phyloP scores from a whole-genome alignment of 768 basidiomycete species.

The Arthromyces matolae region DNA sequence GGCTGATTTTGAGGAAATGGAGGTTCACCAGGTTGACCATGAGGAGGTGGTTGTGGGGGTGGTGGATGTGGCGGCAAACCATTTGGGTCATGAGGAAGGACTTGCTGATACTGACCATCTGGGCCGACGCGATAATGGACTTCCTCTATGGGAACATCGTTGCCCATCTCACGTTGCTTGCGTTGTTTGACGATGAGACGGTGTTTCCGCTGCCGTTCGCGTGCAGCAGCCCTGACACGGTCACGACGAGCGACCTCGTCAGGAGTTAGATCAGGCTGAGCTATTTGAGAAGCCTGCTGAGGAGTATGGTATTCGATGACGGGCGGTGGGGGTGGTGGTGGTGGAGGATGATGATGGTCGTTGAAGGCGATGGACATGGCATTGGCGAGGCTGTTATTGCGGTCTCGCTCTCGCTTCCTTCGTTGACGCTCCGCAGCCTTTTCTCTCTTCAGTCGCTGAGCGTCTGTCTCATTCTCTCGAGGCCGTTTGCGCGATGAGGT shows the following conservation, averaged over 20 bases:
- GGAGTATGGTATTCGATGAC: slow-evolving; percentile 12
- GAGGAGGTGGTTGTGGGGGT: slow-evolving; percentile 39
- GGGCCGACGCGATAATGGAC: slow-evolving; percentile 58
- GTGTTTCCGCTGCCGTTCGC: slow-evolving; percentile 82
- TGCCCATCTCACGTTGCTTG: slow-evolving; percentile 80
- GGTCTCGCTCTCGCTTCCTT: slow-evolving; percentile 73
- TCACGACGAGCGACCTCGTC: slow-evolving; percentile 70
- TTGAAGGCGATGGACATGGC: slow-evolving; percentile 19
- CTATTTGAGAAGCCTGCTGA: slow-evolving; percentile 6
- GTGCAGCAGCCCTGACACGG: slow-evolving; percentile 68
- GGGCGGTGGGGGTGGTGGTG: slow-evolving; percentile 20
- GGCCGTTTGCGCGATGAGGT: slow-evolving; percentile 48
- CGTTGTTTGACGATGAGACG: slow-evolving; percentile 73
- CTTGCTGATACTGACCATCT: slow-evolving; percentile 43
- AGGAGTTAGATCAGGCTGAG: slow-evolving; percentile 39
- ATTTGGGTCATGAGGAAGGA: slow-evolving; percentile 36
- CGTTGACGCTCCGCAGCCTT: slow-evolving; percentile 86
- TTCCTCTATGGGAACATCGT: slow-evolving; percentile 67
- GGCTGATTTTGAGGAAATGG: slow-evolving; percentile 58
- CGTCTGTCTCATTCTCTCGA: slow-evolving; percentile 70
- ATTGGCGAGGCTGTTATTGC: slow-evolving; percentile 32
- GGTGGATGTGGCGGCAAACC: slow-evolving; percentile 36
- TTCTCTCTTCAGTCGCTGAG: slow-evolving; percentile 74
- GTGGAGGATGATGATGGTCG: slow-evolving; percentile 23
- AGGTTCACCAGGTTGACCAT: slow-evolving; percentile 43